phyloP scores from a whole-genome alignment of 208 protist genomes.

The Giardia duodenalis region DNA sequence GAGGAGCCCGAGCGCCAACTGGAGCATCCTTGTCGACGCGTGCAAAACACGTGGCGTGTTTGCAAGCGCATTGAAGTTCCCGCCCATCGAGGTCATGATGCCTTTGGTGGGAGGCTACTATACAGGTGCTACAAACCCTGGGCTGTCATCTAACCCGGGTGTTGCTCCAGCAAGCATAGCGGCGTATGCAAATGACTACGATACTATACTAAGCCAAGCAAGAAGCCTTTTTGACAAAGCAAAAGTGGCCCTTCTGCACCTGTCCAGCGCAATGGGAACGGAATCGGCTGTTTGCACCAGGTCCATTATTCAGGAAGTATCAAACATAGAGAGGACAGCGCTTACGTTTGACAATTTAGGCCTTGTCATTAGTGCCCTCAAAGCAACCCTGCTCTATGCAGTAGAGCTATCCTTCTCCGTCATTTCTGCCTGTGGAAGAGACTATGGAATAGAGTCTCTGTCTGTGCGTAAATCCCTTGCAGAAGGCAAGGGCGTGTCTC shows the following conservation, averaged over 20 bases:
- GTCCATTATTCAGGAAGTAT: neutral
- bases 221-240: neutral
- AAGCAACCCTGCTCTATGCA: neutral
- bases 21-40: neutral
- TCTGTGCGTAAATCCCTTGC: neutral
- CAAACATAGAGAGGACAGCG: neutral
- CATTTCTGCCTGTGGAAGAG: neutral
- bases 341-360: neutral
- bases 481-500: neutral
- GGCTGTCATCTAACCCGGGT: neutral
- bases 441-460: neutral
- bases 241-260: neutral
- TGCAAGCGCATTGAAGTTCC: neutral
- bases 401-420: neutral
- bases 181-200: neutral
- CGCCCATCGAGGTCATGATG: constrained; percentile 20
- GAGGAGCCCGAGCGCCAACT: constrained; percentile 17
- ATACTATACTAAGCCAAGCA: neutral
- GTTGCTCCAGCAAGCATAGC: neutral
- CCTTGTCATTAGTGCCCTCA: neutral
- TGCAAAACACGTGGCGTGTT: constrained; percentile 7
- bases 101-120: neutral
- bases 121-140: neutral
- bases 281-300: neutral
- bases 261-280: neutral